Conservation (phyloP, 306 rosid species). For the Cercis canadensis region DNA sequence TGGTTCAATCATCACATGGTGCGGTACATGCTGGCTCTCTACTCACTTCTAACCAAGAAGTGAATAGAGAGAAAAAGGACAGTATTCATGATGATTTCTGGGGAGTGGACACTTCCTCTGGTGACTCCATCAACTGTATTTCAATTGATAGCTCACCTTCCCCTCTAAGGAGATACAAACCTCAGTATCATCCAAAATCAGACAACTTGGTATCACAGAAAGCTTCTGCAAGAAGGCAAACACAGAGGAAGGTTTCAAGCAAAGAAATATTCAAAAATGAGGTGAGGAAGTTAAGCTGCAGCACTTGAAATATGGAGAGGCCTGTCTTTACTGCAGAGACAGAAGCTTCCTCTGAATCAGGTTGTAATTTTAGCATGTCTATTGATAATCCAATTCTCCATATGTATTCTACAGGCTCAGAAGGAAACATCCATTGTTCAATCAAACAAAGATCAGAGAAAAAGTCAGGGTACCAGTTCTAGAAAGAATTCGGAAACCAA, state of each 20-base stretch:
- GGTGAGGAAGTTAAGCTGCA: conserved; percentile 50
- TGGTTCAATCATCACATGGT: conserved; percentile 22
- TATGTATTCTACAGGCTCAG: conserved; percentile 47
- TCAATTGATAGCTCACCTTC: conserved; percentile 14
- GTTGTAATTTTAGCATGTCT: neutral
- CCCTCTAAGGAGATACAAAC: neutral
- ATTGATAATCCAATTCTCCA: conserved; percentile 16
- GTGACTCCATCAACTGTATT: conserved; percentile 17
- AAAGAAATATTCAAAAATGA: conserved; percentile 29
- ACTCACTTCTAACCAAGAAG: conserved; percentile 19
- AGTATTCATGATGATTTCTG: conserved; percentile 1
- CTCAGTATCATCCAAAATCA: conserved; percentile 30
- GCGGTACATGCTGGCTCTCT: neutral
- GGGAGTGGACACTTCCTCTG: conserved; percentile 35
- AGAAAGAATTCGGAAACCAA: conserved; percentile 16
- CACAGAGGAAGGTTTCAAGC: conserved; percentile 26
- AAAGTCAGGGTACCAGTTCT: neutral
- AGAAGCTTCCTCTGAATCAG: conserved; percentile 19
- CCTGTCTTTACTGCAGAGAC: conserved; percentile 22
- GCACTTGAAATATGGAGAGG: neutral
- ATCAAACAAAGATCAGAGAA: conserved; percentile 14
- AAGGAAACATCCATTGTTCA: neutral
- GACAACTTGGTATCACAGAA: conserved; percentile 8
- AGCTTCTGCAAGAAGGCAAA: conserved; percentile 38
- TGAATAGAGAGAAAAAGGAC: neutral